Conservation (phyloP, 2,329 filamentous ascomycete genomes). For the Annulohypoxylon truncatum region DNA sequence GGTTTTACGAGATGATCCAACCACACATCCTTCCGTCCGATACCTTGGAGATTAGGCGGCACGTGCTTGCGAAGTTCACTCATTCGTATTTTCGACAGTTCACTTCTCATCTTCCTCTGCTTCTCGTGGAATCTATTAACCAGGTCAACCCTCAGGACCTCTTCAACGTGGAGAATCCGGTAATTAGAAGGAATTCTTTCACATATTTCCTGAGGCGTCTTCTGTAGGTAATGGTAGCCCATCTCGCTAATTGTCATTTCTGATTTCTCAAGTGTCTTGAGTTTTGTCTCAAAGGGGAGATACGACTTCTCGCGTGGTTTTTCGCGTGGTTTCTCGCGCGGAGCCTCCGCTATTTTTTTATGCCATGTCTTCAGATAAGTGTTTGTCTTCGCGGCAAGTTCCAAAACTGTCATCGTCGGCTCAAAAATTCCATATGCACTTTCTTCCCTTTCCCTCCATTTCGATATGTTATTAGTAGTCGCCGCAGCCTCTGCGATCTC, state of each 20-base stretch:
- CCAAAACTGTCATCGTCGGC: constrained; percentile 37
- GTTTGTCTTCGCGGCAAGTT: constrained; percentile 31
- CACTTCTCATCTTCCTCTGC: constrained; percentile 43
- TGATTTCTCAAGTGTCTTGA: not conserved
- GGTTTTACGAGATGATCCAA: constrained; percentile 53
- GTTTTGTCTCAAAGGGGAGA: constrained; percentile 30
- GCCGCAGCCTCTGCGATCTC: constrained; percentile 33
- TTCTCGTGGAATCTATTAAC: constrained; percentile 47
- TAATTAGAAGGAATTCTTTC: constrained; percentile 47
- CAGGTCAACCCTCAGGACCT: constrained; percentile 52
- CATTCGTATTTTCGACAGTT: constrained; percentile 31
- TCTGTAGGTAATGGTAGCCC: constrained; percentile 49
- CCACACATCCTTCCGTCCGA: constrained; percentile 47
- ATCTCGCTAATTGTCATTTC: constrained; percentile 41
- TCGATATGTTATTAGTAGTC: constrained; percentile 39
- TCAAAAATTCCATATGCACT: constrained; percentile 44
- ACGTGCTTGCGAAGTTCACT: constrained; percentile 23
- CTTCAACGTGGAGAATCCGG: constrained; percentile 55
- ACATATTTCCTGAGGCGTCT: constrained; percentile 51
- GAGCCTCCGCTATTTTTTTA: constrained; percentile 1
- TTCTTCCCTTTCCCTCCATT: constrained; percentile 39
- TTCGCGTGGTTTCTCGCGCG: not conserved
- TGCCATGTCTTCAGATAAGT: constrained; percentile 21
- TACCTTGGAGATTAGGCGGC: constrained; percentile 19
- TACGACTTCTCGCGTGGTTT: not conserved